Evolutionary conservation across 345 rosid species (phyloP).

Genomic region (Raphanus raphanistrum): DNA sequence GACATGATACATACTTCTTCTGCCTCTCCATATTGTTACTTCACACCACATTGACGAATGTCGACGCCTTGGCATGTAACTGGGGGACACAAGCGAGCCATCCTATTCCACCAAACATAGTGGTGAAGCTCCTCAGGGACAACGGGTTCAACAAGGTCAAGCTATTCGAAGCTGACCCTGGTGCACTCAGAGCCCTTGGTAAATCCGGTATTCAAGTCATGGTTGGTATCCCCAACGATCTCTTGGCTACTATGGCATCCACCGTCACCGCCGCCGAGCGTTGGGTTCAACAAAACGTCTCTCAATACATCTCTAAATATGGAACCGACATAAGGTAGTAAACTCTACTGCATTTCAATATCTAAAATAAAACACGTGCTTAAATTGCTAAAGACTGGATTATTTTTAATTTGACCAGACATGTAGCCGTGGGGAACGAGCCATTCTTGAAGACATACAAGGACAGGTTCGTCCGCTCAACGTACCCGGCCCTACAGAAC

Average conservation of each 20-base stretch:
- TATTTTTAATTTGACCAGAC: conserved; percentile 41
- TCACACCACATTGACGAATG: conserved; percentile 31
- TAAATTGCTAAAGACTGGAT: background rate
- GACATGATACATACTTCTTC: conserved; percentile 16
- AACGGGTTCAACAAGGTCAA: conserved; percentile 88
- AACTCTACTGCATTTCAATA: no score
- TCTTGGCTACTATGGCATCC: conserved; percentile 60
- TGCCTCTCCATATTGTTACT: conserved; percentile 34
- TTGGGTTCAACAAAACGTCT: conserved; percentile 79
- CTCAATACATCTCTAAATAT: conserved; percentile 54
- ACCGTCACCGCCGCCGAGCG: conserved; percentile 54
- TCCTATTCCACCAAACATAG: conserved; percentile 61
- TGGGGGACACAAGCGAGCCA: conserved; percentile 79
- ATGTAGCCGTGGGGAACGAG: conserved; percentile 89
- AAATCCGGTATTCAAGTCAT: conserved; percentile 84
- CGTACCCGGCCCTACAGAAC: conserved; percentile 85
- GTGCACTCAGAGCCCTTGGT: conserved; percentile 75
- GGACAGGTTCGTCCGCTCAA: conserved; percentile 51
- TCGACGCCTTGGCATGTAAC: conserved; percentile 64
- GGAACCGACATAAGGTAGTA: conserved; percentile 70
- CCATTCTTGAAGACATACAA: conserved; percentile 77
- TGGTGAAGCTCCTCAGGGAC: conserved; percentile 65
- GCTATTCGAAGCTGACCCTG: conserved; percentile 85
- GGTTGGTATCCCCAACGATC: conserved; percentile 91
- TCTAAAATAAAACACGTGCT: background rate